These are phyloP conservation scores for Adiantum capillusveneris DNA, from an alignment of 75 land plant species.

Conservation along the genomic window DNA sequence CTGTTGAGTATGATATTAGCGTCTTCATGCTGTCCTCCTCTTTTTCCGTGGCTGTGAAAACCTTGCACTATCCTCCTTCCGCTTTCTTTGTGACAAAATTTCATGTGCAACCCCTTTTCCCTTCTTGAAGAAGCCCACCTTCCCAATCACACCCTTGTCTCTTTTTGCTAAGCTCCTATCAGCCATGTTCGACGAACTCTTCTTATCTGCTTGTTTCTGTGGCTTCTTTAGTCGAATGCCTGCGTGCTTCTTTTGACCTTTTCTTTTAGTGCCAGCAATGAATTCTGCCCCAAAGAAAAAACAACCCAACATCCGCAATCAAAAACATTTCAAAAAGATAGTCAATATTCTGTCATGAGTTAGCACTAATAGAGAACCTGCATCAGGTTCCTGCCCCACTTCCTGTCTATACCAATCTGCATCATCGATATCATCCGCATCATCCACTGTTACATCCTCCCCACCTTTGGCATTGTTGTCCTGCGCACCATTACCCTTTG, in stretches of 20 bases:
- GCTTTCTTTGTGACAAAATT: slow-evolving; percentile 16
- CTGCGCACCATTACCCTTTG: background rate
- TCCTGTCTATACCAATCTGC: slow-evolving; percentile 44
- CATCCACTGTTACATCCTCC: slow-evolving; percentile 5
- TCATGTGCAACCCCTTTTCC: slow-evolving; percentile 14
- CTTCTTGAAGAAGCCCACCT: background rate
- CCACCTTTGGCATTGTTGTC: background rate
- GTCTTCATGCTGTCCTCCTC: too few relatives aligned
- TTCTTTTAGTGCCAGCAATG: too few relatives aligned
- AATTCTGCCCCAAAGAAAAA: too few relatives aligned
- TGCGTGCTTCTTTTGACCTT: background rate
- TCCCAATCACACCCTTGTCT: background rate
- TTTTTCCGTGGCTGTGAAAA: too few relatives aligned
- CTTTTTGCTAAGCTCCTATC: slow-evolving; percentile 2
- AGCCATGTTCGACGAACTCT: slow-evolving; percentile 9
- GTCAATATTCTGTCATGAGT: slow-evolving; percentile 2
- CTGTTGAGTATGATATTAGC: too few relatives aligned
- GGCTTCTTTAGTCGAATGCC: too few relatives aligned
- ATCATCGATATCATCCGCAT: slow-evolving; percentile 31
- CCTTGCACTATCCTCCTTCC: background rate
- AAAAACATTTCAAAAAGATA: too few relatives aligned
- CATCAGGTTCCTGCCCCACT: slow-evolving; percentile 53
- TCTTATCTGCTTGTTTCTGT: background rate
- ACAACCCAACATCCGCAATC: background rate
- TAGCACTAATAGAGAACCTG: slow-evolving; percentile 26